These are phyloP conservation scores for Didymella sp. DNA, from an alignment of 2,329 filamentous ascomycete genomes.

Conservation along the genomic window DNA sequence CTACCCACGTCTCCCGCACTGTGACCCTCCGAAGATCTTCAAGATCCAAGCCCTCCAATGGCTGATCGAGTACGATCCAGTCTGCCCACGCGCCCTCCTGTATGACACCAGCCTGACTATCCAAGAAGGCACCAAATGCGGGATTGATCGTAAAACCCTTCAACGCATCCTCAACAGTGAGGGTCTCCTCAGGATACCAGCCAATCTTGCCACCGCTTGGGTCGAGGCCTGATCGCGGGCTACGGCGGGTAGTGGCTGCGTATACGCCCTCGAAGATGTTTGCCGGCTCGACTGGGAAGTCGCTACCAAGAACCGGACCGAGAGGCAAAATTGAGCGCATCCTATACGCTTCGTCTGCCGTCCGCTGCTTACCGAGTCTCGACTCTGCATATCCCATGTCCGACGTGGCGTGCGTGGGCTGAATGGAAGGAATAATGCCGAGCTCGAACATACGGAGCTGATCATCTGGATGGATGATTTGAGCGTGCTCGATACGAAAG, in stretches of 20 bases:
- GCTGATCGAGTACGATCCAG: slow-evolving; percentile 72
- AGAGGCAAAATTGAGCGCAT: slow-evolving; percentile 67
- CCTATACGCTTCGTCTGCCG: slow-evolving; percentile 66
- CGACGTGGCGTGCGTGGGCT: slow-evolving; percentile 75
- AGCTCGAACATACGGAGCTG: slow-evolving; percentile 65
- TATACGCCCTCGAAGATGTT: slow-evolving; percentile 73
- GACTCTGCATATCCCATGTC: slow-evolving; percentile 72
- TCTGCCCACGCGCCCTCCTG: slow-evolving; percentile 68
- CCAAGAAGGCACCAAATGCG: slow-evolving; percentile 66
- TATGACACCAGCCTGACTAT: slow-evolving; percentile 66
- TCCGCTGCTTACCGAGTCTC: slow-evolving; percentile 65
- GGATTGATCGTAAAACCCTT: slow-evolving; percentile 67
- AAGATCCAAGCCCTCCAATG: slow-evolving; percentile 58
- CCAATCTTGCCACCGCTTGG: slow-evolving; percentile 58
- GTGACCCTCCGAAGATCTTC: slow-evolving; percentile 61
- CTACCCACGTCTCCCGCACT: slow-evolving; percentile 74
- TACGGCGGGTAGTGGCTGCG: slow-evolving; percentile 68
- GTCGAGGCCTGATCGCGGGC: slow-evolving; percentile 57
- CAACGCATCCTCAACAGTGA: slow-evolving; percentile 66
- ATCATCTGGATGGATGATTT: slow-evolving; percentile 72
- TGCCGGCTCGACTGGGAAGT: slow-evolving; percentile 75
- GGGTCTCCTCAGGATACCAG: slow-evolving; percentile 66
- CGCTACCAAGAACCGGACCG: slow-evolving; percentile 67
- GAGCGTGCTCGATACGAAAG: slow-evolving; percentile 74
- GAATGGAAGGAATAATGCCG: slow-evolving; percentile 71